These are phyloP conservation scores for Zygosaccharomyces pseudobailii DNA, from an alignment of 1,139 yeast species.

Conservation along the genomic window DNA sequence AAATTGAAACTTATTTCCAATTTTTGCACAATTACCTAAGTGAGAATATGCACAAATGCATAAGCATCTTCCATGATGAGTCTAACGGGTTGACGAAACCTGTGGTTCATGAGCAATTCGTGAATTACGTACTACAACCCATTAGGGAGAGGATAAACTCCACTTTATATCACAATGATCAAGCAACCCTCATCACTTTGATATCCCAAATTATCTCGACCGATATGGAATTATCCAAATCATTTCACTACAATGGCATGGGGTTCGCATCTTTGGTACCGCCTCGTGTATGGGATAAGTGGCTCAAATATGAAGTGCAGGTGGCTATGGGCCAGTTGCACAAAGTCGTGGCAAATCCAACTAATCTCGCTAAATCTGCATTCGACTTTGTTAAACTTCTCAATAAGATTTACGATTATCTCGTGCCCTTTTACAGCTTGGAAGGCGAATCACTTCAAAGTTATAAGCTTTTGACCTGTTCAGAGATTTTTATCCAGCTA, in stretches of 20 bases:
- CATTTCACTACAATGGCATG: slow-evolving; percentile 28
- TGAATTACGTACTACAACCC: slow-evolving; percentile 34
- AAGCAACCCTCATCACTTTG: slow-evolving; percentile 22
- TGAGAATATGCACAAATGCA: slow-evolving; percentile 30
- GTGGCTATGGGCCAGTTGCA: slow-evolving; percentile 54
- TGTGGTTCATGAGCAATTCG: slow-evolving; percentile 33
- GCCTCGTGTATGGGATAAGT: slow-evolving; percentile 41
- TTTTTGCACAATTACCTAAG: slow-evolving; percentile 43
- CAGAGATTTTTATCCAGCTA: slow-evolving; percentile 63
- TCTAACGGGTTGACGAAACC: slow-evolving; percentile 22
- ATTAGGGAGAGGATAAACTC: slow-evolving; percentile 30
- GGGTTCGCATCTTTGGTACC: slow-evolving; percentile 30
- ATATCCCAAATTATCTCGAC: slow-evolving; percentile 33
- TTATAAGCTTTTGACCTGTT: slow-evolving; percentile 63
- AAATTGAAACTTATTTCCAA: slow-evolving; percentile 49
- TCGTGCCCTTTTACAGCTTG: slow-evolving; percentile 34
- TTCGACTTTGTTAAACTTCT: slow-evolving; percentile 44
- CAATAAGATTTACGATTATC: slow-evolving; percentile 63
- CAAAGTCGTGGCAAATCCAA: slow-evolving; percentile 49
- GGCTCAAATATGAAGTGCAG: slow-evolving; percentile 64
- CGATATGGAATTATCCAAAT: slow-evolving; percentile 27
- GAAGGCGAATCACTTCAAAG: slow-evolving; percentile 47
- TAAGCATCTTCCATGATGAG: slow-evolving; percentile 28
- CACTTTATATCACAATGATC: slow-evolving; percentile 31
- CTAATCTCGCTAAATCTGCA: slow-evolving; percentile 58